Conservation (phyloP, 1,284 basidiomycete genomes). For the Pterulicium gracile region DNA sequence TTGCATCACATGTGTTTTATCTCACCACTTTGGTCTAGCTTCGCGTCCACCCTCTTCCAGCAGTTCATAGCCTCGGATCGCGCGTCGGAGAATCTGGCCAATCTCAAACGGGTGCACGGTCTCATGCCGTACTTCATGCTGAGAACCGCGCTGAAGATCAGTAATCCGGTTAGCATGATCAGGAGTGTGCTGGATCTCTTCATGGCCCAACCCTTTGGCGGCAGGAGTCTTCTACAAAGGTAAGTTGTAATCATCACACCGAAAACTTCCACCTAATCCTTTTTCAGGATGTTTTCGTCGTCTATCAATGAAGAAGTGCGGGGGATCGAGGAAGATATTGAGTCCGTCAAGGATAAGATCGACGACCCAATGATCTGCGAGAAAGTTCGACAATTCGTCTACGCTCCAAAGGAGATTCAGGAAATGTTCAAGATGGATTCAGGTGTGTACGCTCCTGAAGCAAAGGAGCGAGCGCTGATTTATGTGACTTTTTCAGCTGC, state of each 20-base stretch:
- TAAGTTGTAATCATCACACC: conserved; percentile 17
- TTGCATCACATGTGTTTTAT: conserved; percentile 8
- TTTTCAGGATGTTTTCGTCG: conserved; percentile 85
- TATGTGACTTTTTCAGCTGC: conserved; percentile 26
- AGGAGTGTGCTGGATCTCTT: conserved; percentile 89
- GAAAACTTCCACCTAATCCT: conserved; percentile 3
- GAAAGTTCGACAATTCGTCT: conserved; percentile 80
- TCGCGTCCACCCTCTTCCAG: conserved; percentile 95
- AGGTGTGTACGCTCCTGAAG: conserved; percentile 23
- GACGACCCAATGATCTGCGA: conserved; percentile 83
- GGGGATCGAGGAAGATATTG: conserved; percentile 76
- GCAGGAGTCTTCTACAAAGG: conserved; percentile 84
- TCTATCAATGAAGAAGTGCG: conserved; percentile 86
- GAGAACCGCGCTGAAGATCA: conserved; percentile 85
- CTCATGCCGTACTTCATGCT: conserved; percentile 98
- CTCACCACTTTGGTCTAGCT: conserved; percentile 24
- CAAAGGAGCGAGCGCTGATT: background rate
- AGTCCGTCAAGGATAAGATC: conserved; percentile 79
- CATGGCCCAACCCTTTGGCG: conserved; percentile 95
- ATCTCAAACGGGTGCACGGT: conserved; percentile 88
- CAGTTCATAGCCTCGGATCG: conserved; percentile 90
- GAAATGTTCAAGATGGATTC: conserved; percentile 73
- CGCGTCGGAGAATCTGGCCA: conserved; percentile 81
- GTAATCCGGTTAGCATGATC: conserved; percentile 96
- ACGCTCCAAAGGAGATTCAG: conserved; percentile 84